Evolutionary conservation across 1,284 basidiomycete genomes (phyloP).

Genomic region (Ustilago cynodontis): DNA sequence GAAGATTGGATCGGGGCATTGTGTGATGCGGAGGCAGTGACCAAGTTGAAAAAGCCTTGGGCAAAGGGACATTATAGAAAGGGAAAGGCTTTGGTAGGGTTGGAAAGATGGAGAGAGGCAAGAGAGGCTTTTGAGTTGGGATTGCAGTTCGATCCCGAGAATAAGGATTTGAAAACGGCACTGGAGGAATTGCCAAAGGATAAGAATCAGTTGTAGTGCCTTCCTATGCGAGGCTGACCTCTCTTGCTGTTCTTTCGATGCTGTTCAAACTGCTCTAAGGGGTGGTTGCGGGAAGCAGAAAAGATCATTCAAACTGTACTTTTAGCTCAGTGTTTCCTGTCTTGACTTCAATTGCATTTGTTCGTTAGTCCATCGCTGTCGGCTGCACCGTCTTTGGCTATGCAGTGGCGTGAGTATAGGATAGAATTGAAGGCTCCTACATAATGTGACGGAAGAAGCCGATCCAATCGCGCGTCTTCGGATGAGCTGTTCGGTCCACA

Average conservation of each 20-base stretch:
- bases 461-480: too few species aligned
- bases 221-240: too few species aligned
- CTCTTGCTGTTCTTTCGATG: too few species aligned
- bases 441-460: too few species aligned
- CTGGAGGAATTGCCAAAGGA: constrained; percentile 29
- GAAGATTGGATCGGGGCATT: constrained; percentile 84
- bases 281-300: too few species aligned
- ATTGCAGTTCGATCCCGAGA: constrained; percentile 88
- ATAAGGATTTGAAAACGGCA: constrained; percentile 67
- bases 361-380: background rate
- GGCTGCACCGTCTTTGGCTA: background rate
- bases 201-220: constrained; percentile 39
- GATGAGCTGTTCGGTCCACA: too few species aligned
- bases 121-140: constrained; percentile 85
- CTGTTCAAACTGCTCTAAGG: too few species aligned
- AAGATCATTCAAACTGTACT: constrained; percentile 12
- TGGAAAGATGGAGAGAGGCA: constrained; percentile 81
- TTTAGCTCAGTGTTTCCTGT: background rate
- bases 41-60: constrained; percentile 87
- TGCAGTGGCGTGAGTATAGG: background rate
- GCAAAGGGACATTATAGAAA: constrained; percentile 95
- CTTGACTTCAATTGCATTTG: background rate
- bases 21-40: constrained; percentile 90
- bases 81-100: constrained; percentile 85
- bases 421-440: too few species aligned